phyloP scores from a whole-genome alignment of 169 alveolate species.

The Plasmodium knowlesi region DNA sequence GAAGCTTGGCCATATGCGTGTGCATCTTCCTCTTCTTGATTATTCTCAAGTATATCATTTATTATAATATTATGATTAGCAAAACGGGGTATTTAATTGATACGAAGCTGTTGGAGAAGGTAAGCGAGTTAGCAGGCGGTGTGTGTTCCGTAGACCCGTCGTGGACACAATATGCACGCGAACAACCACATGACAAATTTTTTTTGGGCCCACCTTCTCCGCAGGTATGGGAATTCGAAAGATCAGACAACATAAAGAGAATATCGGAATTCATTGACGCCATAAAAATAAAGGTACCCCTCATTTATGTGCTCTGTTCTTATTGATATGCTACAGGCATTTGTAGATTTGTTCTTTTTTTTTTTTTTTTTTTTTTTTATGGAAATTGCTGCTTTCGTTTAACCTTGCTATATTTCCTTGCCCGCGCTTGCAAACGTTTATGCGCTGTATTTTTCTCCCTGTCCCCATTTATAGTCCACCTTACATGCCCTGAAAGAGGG shows the following conservation, averaged over 20 bases:
- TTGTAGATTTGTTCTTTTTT: background rate
- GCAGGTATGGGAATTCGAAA: constrained; percentile 75
- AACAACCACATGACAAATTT: background rate
- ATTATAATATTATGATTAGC: constrained; percentile 74
- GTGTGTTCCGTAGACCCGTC: background rate
- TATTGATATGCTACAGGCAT: background rate
- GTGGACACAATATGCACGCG: background rate
- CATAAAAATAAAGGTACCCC: constrained; percentile 55
- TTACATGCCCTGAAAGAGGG: constrained; percentile 80
- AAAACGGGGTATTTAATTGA: constrained; percentile 80
- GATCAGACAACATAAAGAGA: constrained; percentile 72
- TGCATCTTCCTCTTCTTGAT: constrained; percentile 70
- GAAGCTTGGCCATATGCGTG: constrained; percentile 60
- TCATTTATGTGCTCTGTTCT: background rate
- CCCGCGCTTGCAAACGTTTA: background rate
- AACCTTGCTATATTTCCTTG: background rate
- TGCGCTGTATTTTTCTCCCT: background rate
- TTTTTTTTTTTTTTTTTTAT: background rate
- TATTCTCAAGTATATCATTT: constrained; percentile 70
- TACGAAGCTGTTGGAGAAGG: constrained; percentile 79
- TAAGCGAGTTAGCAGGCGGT: background rate
- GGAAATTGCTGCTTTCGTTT: background rate
- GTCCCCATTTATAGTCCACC: constrained; percentile 77
- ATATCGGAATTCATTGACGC: constrained; percentile 75
- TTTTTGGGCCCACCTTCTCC: background rate